Evolutionary conservation across 306 rosid genomes (phyloP).

Genomic region (Macrotyloma uniflorum): DNA sequence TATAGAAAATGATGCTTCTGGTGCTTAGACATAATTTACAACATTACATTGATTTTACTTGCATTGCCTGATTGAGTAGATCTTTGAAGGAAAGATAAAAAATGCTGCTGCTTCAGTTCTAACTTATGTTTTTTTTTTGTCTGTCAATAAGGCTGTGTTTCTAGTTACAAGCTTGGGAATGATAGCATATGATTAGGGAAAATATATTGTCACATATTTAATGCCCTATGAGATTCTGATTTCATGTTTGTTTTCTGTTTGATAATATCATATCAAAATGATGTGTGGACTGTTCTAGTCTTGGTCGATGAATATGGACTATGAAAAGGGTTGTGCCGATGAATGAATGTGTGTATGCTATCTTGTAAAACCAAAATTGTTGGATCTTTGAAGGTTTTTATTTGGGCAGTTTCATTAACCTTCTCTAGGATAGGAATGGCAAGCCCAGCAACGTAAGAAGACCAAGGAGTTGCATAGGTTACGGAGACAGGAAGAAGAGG

Average conservation of each 20-base stretch:
- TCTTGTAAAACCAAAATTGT: constrained; percentile 7
- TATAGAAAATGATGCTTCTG: no score
- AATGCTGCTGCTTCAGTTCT: not conserved
- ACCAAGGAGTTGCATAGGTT: constrained; percentile 63
- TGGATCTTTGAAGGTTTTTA: constrained; percentile 23
- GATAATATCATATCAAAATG: constrained; percentile 26
- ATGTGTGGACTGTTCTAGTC: not conserved
- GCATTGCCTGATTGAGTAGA: not conserved
- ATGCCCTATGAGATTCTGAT: not conserved
- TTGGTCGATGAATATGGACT: constrained; percentile 2
- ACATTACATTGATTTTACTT: not conserved
- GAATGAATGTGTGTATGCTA: not conserved
- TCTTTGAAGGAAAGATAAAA: not conserved
- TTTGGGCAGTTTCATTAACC: constrained; percentile 49
- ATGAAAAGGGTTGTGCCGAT: not conserved
- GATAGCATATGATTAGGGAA: constrained; percentile 3
- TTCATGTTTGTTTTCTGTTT: not conserved
- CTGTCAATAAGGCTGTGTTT: constrained; percentile 5
- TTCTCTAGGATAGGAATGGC: constrained; percentile 78
- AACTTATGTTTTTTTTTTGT: constrained; percentile 17
- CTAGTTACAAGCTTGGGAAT: not conserved
- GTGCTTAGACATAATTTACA: no score
- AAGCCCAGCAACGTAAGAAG: constrained; percentile 74
- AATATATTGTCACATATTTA: not conserved
- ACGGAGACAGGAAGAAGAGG: constrained; percentile 77